A percentile compares a stretch with the other conserved stretches of the same genome.
phyloP scores from a whole-genome alignment of 495 filamentous ascomycete species.

The Parmelia sp. region DNA sequence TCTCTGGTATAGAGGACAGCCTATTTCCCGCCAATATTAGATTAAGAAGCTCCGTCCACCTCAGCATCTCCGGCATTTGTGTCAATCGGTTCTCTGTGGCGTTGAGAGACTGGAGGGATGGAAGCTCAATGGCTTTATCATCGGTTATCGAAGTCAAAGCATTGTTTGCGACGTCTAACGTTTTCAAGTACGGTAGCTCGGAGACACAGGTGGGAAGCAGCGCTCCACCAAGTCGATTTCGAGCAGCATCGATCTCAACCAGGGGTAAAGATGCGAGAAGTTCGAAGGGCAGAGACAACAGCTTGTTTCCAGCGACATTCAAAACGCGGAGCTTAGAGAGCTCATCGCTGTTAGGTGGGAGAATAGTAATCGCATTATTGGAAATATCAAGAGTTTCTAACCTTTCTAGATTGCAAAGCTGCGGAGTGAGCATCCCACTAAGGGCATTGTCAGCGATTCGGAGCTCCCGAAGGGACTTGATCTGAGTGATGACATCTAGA shows the following conservation, averaged over 20 bases:
- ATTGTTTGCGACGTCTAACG: conserved; percentile 72
- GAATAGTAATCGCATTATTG: conserved; percentile 66
- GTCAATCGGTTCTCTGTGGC: conserved; percentile 71
- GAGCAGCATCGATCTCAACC: conserved; percentile 65
- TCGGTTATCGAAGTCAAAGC: conserved; percentile 53
- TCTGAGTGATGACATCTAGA: conserved; percentile 65
- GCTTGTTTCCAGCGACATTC: conserved; percentile 69
- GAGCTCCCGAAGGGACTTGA: conserved; percentile 66
- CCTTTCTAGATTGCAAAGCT: conserved; percentile 52
- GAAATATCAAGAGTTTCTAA: conserved; percentile 78
- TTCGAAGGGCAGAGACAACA: conserved; percentile 63
- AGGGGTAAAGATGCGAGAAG: conserved; percentile 60
- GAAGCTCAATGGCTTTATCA: conserved; percentile 50
- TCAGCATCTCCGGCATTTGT: conserved; percentile 59
- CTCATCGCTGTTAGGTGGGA: conserved; percentile 62
- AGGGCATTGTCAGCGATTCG: conserved; percentile 75
- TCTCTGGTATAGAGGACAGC: conserved; percentile 64
- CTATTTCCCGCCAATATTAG: conserved; percentile 76
- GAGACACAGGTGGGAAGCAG: conserved; percentile 58
- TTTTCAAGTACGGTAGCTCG: conserved; percentile 56
- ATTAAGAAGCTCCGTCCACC: conserved; percentile 65
- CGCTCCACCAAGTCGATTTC: conserved; percentile 68
- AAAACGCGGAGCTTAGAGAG: conserved; percentile 63
- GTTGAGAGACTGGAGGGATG: conserved; percentile 65
- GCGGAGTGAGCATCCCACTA: conserved; percentile 53